Conservation (phyloP, 768 basidiomycete species). For the Tephrocybe sp. region DNA sequence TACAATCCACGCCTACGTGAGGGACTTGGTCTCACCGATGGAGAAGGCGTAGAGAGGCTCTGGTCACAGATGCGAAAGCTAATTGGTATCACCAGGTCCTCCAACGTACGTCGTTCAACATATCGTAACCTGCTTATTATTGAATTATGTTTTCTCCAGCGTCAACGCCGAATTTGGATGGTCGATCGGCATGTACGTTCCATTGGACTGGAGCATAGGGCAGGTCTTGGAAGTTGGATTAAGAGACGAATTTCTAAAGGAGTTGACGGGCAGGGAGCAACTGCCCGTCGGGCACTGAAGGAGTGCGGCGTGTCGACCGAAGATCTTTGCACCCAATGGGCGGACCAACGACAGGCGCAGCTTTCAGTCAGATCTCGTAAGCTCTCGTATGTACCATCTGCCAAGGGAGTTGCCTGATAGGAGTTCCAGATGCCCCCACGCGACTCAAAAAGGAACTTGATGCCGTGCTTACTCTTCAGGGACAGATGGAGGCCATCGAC, state of each 20-base stretch:
- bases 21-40: slow-evolving; percentile 16
- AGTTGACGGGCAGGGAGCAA: slow-evolving; percentile 10
- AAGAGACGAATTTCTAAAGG: slow-evolving; percentile 16
- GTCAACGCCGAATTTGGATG: slow-evolving; percentile 18
- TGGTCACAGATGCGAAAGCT: slow-evolving; percentile 34
- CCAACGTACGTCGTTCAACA: slow-evolving; percentile 25
- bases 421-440: slow-evolving; percentile 13
- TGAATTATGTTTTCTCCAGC: too few relatives aligned
- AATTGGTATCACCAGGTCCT: slow-evolving; percentile 31
- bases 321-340: background rate
- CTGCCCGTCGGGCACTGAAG: slow-evolving; percentile 15
- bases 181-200: slow-evolving; percentile 27
- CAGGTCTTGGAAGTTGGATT: slow-evolving; percentile 31
- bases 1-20: slow-evolving; percentile 28
- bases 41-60: too few relatives aligned
- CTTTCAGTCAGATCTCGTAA: background rate
- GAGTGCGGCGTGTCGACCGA: slow-evolving; percentile 14
- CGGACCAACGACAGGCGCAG: background rate
- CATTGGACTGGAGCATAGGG: slow-evolving; percentile 15
- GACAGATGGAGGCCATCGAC: too few relatives aligned
- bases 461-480: too few relatives aligned
- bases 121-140: too few relatives aligned
- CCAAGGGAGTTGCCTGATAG: background rate
- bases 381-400: background rate
- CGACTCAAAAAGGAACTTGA: too few relatives aligned